Evolutionary conservation across 305 asterid species (phyloP).

Genomic region (Coffea humblotiana): DNA sequence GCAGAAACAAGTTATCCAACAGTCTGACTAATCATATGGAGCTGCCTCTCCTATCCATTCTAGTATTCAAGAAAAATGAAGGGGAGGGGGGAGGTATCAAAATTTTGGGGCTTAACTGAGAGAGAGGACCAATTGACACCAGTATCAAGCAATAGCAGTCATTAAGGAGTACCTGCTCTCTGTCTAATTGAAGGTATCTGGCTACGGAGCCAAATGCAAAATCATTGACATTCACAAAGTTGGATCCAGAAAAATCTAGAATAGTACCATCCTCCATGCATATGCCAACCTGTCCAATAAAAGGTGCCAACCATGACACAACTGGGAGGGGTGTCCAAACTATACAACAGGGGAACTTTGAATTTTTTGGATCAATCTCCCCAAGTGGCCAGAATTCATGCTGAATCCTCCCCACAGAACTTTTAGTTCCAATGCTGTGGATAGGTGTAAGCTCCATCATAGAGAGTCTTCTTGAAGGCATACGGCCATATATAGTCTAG

Average conservation of each 20-base stretch:
- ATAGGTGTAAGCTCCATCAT: slow-evolving; percentile 53
- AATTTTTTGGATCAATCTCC: slow-evolving; percentile 58
- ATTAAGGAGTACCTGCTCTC: slow-evolving; percentile 59
- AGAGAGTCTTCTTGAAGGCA: slow-evolving; percentile 35
- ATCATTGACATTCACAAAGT: slow-evolving; percentile 54
- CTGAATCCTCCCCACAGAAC: slow-evolving; percentile 25
- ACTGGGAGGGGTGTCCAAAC: slow-evolving; percentile 94
- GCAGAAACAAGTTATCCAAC: background rate
- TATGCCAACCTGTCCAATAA: slow-evolving; percentile 89
- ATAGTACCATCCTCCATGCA: slow-evolving; percentile 79
- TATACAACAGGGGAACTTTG: slow-evolving; percentile 83
- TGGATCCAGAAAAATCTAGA: slow-evolving; percentile 82
- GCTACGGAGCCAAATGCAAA: slow-evolving; percentile 81
- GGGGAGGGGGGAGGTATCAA: background rate
- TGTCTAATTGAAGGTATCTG: slow-evolving; percentile 75
- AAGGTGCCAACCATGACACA: slow-evolving; percentile 98
- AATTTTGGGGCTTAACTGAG: background rate
- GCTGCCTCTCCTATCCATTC: background rate
- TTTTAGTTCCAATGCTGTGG: slow-evolving; percentile 30
- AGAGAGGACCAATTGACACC: background rate
- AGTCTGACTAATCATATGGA: background rate
- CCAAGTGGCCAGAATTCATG: slow-evolving; percentile 80
- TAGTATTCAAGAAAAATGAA: background rate
- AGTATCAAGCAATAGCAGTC: background rate
- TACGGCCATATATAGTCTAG: slow-evolving; percentile 30